Evolutionary conservation across 1,284 basidiomycete species (phyloP), one percentile per base, ranked within the genome.

Genomic region (Apiotrichum siamense): DNA sequence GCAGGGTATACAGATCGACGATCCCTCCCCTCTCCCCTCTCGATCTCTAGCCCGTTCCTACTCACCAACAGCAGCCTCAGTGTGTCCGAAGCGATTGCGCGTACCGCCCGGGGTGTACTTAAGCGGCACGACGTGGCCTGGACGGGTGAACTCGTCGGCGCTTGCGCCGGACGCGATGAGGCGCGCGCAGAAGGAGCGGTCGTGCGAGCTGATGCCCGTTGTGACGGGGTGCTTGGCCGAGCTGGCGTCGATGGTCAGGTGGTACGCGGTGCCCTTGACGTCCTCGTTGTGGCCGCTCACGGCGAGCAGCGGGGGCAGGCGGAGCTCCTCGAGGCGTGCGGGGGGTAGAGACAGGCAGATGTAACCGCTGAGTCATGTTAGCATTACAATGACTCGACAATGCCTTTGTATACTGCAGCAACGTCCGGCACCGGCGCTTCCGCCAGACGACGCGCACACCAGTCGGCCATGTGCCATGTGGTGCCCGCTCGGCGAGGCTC

Each of bases 151-250:
- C 63, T 96, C 86, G 7, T 79, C 75, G n/a, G 87, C 73, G 2
- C 66, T 67, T n/a, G 79, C 59, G 59, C 38, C 80, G 75, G 60
- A 61, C 23, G 92, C 87, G 27, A 97, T 82, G 50, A 86, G 85
- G 36, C 88, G 82, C 1, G 81, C 88, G 9, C 92, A 94, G 50
- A 93, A 78, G 7, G 89, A 85, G 52, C 96, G 84, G 75, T 99
- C 94, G 73, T 91, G 85, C 4, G 96, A 94, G 42, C 91, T 96
- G 64, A 99, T 99, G 31, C 96, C 96, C 10, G 96, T 99, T 1
- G 90, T 86, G 12, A 63, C 55, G 24, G 60, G 58, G 45, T 65
- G 65, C 50, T 52, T 58, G 18, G 58, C 23, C 29, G 43, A 79
- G 64, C 83, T 86, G 73, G 94, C 94, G 75, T 98, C 96, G 36